Evolutionary conservation across 2,329 filamentous ascomycete species (phyloP).

Genomic region (Emericellopsis atlantica): DNA sequence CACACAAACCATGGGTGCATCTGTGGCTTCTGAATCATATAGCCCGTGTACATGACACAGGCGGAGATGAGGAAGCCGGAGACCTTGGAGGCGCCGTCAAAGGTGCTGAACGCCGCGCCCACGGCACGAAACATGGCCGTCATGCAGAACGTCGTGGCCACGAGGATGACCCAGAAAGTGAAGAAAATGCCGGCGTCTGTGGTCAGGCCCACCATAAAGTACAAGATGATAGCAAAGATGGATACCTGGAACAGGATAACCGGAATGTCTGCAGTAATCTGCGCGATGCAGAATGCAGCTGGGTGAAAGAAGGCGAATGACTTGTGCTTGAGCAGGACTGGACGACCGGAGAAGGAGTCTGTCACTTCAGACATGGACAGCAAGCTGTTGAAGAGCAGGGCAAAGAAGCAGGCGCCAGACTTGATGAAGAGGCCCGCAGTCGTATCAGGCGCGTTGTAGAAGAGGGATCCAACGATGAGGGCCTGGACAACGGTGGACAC

Average conservation of each 20-base stretch:
- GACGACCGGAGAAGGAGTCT: slow-evolving; percentile 46
- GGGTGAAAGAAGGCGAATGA: slow-evolving; percentile 45
- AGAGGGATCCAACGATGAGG: slow-evolving; percentile 52
- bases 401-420: slow-evolving; percentile 50
- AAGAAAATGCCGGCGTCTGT: slow-evolving; percentile 42
- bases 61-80: slow-evolving; percentile 36
- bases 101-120: slow-evolving; percentile 40
- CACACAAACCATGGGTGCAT: slow-evolving; percentile 54
- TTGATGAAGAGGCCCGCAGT: slow-evolving; percentile 52
- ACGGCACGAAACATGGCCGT: slow-evolving; percentile 45
- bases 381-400: slow-evolving; percentile 49
- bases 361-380: slow-evolving; percentile 56
- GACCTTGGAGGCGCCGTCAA: slow-evolving; percentile 46
- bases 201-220: slow-evolving; percentile 51
- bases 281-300: slow-evolving; percentile 44
- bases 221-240: slow-evolving; percentile 42
- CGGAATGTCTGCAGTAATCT: slow-evolving; percentile 40
- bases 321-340: slow-evolving; percentile 46
- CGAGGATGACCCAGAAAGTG: slow-evolving; percentile 44
- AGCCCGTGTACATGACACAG: slow-evolving; percentile 50
- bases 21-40: slow-evolving; percentile 45
- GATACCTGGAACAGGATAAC: slow-evolving; percentile 45
- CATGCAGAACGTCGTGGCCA: slow-evolving; percentile 40
- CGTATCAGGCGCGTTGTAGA: slow-evolving; percentile 48
- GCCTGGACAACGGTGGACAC: slow-evolving; percentile 43